Evolutionary conservation across 176 grass and related monocot species (phyloP), one percentile per base, ranked within the genome.

Genomic region (Carex scoparia): DNA sequence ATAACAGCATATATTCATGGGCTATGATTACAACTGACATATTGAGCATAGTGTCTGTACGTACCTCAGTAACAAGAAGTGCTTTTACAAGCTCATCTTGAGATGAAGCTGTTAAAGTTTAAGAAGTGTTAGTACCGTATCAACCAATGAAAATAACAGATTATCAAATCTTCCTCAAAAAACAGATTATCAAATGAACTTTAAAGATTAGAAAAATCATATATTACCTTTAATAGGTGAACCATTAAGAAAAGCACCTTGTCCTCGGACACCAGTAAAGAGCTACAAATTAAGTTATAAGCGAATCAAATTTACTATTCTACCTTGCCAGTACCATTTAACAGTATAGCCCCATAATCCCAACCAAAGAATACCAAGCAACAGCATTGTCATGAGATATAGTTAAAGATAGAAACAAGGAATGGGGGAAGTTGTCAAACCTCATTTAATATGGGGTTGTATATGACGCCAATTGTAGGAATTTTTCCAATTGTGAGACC

Each of bases 21-120:
- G 27, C 13, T 35, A 33, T 79, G 74, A 79, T n/a, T 35, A 57
- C 32, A 75, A 57, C 13, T 79, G 74, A 58, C 16, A 49, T 71
- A 44, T 7, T 42, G 37, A 23, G 69, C 69, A 48, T 23, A 69
- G 65, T 27, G 69, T 72, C 16, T 72, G 69, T 32, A 65, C 23
- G 11, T 86, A 95, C 96, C 96, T 99, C 96, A 73, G 96, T 99
- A 84, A 99, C 96, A 74, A 99, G 84, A 84, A 95, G 93, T n/a
- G 96, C 91, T 85, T 99, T 99, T 40, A 95, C 65, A 27, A 99
- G 79, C 79, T 95, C 88, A 72, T 89, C 80, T 91, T 99, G 96
- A 88, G 93, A 92, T 59, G 96, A 99, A 89, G 87, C 96, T 99
- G 87, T 85, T 69, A n/a, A 89, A 63, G 57, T 82, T 79, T 28